Conservation (phyloP, 768 basidiomycete genomes). For the Lactarius evosmus region DNA sequence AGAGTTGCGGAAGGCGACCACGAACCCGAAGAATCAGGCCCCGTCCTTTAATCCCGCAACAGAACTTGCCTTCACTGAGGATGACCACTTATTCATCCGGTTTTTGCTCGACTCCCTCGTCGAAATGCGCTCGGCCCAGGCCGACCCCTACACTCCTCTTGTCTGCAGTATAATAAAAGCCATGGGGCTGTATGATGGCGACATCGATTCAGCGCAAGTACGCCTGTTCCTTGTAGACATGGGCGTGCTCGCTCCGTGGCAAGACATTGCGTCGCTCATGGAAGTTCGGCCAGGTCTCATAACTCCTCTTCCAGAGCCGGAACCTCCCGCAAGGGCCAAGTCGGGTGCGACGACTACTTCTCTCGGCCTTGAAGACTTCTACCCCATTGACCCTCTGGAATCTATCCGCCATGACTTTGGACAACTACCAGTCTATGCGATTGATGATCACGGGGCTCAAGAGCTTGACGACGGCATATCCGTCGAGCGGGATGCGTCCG, state of each 20-base stretch:
- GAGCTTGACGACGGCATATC: constrained; percentile 96
- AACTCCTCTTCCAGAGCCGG: neutral
- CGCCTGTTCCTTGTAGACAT: constrained; percentile 59
- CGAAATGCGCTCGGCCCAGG: constrained; percentile 46
- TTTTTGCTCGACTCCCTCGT: constrained; percentile 58
- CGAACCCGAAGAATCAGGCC: constrained; percentile 25
- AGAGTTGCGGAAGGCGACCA: constrained; percentile 3
- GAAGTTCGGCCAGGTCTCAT: constrained; percentile 3
- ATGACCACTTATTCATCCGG: constrained; percentile 55
- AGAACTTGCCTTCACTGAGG: constrained; percentile 44
- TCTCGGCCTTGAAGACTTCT: constrained; percentile 62
- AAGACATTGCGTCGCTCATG: constrained; percentile 45
- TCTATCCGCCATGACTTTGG: constrained; percentile 85
- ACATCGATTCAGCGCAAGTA: constrained; percentile 38
- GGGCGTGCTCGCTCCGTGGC: constrained; percentile 80
- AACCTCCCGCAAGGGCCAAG: neutral
- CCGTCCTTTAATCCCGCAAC: constrained; percentile 33
- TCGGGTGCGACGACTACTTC: neutral
- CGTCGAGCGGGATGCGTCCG: constrained; percentile 59
- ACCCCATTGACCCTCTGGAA: constrained; percentile 60
- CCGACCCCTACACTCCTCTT: constrained; percentile 57
- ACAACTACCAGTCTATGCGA: constrained; percentile 72
- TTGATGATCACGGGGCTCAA: constrained; percentile 74
- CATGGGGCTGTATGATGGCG: constrained; percentile 40
- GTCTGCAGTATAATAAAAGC: constrained; percentile 57